Conservation (phyloP, 306 rosid species). For the Cicer bijugum region DNA sequence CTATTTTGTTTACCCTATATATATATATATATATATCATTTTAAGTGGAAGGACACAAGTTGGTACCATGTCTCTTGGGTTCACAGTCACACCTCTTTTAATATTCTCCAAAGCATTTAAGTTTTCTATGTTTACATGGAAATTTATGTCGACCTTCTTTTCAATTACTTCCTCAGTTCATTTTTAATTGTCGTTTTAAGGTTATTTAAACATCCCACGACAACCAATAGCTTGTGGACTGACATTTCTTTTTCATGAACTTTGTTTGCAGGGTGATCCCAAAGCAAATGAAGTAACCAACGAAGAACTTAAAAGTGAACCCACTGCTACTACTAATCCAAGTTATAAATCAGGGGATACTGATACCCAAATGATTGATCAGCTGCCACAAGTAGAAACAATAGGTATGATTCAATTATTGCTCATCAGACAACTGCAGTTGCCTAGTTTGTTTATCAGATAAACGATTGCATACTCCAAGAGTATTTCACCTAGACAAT, state of each 20-base stretch:
- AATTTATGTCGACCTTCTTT: slow-evolving; percentile 3
- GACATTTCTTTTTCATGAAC: slow-evolving; percentile 35
- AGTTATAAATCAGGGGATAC: slow-evolving; percentile 55
- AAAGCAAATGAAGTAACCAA: slow-evolving; percentile 58
- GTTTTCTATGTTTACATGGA: not conserved
- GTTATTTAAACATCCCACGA: too few species aligned
- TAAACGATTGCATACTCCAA: slow-evolving; percentile 31
- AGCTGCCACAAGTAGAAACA: slow-evolving; percentile 65
- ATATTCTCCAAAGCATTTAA: slow-evolving; percentile 16
- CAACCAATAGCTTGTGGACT: not conserved
- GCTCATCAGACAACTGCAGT: slow-evolving; percentile 31
- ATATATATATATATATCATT: not conserved
- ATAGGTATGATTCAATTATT: slow-evolving; percentile 62
- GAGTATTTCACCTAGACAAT: slow-evolving; percentile 34
- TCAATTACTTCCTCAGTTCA: slow-evolving; percentile 13
- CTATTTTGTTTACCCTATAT: too few species aligned
- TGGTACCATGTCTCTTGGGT: not conserved
- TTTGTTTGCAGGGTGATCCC: slow-evolving; percentile 65
- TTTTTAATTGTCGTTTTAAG: too few species aligned
- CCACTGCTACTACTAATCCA: slow-evolving; percentile 53
- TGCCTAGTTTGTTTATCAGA: slow-evolving; percentile 34
- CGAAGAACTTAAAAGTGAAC: slow-evolving; percentile 63
- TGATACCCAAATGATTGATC: slow-evolving; percentile 59
- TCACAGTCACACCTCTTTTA: not conserved
- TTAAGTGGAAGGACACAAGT: not conserved